Conservation (phyloP, 2,329 filamentous ascomycete genomes). For the Nothophoma quercina region DNA sequence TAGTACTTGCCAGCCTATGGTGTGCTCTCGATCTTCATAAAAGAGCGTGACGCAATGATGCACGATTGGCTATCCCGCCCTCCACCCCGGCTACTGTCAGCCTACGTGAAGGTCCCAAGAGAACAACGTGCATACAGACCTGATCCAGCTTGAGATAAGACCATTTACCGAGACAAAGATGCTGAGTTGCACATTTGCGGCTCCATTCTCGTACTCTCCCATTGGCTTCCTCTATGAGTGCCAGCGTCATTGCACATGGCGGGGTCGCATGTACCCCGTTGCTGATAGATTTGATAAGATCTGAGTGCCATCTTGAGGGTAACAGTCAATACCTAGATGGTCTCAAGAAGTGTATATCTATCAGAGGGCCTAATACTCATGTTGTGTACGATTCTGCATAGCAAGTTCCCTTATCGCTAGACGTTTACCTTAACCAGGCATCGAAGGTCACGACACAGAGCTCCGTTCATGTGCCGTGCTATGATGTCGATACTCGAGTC, state of each 20-base stretch:
- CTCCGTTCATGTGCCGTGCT: background rate
- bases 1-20: slow-evolving; percentile 18
- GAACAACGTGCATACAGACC: slow-evolving; percentile 7
- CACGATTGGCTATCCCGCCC: slow-evolving; percentile 32
- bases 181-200: slow-evolving; percentile 34
- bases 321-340: slow-evolving; percentile 11
- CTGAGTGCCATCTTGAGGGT: background rate
- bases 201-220: slow-evolving; percentile 16
- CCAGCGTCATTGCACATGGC: slow-evolving; percentile 37
- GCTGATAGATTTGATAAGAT: background rate
- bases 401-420: too few relatives aligned
- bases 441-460: background rate
- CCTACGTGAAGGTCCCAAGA: slow-evolving; percentile 28
- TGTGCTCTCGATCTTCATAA: slow-evolving; percentile 8
- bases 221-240: slow-evolving; percentile 33
- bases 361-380: too few relatives aligned
- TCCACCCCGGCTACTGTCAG: slow-evolving; percentile 27
- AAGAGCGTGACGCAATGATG: background rate
- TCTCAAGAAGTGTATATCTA: background rate
- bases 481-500: slow-evolving; percentile 18
- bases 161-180: slow-evolving; percentile 18
- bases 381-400: too few relatives aligned
- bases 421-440: background rate
- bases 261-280: slow-evolving; percentile 30
- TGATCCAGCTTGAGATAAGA: slow-evolving; percentile 40